Conservation (phyloP, 139 green algal genomes). For the Parachlorella kessleri region DNA sequence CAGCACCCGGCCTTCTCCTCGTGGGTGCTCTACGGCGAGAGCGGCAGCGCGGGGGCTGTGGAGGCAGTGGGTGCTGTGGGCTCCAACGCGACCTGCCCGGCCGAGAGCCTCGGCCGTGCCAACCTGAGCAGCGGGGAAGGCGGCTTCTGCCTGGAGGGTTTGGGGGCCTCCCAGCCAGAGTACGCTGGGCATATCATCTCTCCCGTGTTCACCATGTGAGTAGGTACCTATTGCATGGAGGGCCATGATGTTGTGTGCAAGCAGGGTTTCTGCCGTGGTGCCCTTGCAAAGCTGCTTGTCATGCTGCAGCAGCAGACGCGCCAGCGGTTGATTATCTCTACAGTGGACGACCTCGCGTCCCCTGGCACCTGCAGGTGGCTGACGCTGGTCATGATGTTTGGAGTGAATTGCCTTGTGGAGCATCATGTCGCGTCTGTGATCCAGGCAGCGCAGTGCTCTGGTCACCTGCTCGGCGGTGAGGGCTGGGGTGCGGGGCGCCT, state of each 20-base stretch:
- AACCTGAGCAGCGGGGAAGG: too few relatives aligned
- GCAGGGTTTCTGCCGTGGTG: too few relatives aligned
- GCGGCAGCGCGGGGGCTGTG: background rate
- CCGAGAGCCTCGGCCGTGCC: too few relatives aligned
- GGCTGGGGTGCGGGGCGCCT: too few relatives aligned
- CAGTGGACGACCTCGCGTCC: slow-evolving; percentile 55
- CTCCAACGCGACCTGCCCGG: background rate
- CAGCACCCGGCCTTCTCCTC: slow-evolving; percentile 69
- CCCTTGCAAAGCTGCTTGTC: background rate
- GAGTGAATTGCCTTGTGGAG: slow-evolving; percentile 36
- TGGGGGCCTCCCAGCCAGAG: too few relatives aligned
- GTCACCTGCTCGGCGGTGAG: too few relatives aligned
- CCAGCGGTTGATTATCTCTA: background rate
- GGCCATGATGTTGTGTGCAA: too few relatives aligned
- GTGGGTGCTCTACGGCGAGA: slow-evolving; percentile 77
- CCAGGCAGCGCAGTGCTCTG: too few relatives aligned
- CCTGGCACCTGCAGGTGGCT: slow-evolving; percentile 86
- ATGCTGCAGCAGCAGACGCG: slow-evolving; percentile 6
- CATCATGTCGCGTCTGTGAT: slow-evolving; percentile 9
- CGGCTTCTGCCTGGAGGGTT: too few relatives aligned
- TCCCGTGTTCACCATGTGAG: background rate
- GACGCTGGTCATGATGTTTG: slow-evolving; percentile 79
- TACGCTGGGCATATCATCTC: background rate
- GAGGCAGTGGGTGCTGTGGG: background rate
- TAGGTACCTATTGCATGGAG: too few relatives aligned